Base-by-base conservation (phyloP, 352 stramenopile species). In the Globisporangium paroecandrum region DNA sequence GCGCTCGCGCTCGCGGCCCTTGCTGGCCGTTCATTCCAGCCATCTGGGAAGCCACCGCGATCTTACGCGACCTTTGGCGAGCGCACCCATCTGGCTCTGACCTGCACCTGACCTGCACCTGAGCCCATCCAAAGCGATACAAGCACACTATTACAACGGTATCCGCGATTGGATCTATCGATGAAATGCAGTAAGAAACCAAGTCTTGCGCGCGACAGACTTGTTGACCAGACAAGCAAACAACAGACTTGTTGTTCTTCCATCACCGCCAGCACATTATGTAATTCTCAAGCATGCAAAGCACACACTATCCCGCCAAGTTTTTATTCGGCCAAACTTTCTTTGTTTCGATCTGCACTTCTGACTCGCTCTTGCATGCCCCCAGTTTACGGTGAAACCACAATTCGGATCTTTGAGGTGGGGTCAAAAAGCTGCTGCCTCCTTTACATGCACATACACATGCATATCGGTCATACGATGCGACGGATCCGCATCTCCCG, bases 31-130 rank as follows among this genome's bases (percentile, higher is more conserved):
- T 15, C 32, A 61, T 61, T 20, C 29, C 8, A 22, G 22, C 51
- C 55, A 46, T 15, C 41, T 49, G 22, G 55, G 55, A 59, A 43
- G 5, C 13, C 4, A 29, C 27, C 54, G 54, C 54, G 54, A 60
- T 60, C 55, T 60, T 60, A 46, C 55, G 54, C 56, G 56, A 61
- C 56, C 29, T 32, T 61, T 61, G 20, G 56, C 32, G 55, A 22
- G 56, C 32, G 56, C 18, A 61, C 56, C 56, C 32, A 43, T 59
- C 29, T 47, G 56, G 29, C 56, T 61, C 56, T 3, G 29, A 29
- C 20, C 18, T 29, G 29, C 56, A 20, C 46, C 36, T 41, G 8
- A 12, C 10, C 8, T 41, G 10, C 8, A 41, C 53, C 43, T 41
- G 5, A 36, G 15, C 22, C 2, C 15, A 36, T 15, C 38, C 22